phyloP scores from a whole-genome alignment of 345 rosid genomes.

The Citrus reticulata region DNA sequence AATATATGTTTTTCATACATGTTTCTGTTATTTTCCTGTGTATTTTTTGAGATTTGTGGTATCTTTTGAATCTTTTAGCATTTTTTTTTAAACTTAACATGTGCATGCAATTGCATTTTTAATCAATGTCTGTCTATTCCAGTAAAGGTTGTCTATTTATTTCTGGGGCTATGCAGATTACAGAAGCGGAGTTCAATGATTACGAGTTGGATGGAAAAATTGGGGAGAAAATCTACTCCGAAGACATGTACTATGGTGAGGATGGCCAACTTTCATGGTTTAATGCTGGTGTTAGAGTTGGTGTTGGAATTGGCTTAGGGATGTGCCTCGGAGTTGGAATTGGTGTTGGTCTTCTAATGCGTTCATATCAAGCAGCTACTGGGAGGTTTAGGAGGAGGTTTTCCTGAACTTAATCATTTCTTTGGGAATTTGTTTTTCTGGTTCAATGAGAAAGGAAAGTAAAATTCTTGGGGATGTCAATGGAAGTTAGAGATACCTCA shows the following conservation, averaged over 20 bases:
- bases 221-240: constrained; percentile 43
- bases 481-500: not conserved
- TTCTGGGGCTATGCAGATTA: constrained; percentile 34
- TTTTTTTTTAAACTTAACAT: not conserved
- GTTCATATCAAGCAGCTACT: constrained; percentile 92
- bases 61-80: not conserved
- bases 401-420: constrained; percentile 31
- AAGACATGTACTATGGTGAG: constrained; percentile 67
- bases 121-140: not conserved
- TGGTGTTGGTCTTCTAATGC: constrained; percentile 94
- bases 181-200: constrained; percentile 46
- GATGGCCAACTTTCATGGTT: constrained; percentile 93
- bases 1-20: not conserved
- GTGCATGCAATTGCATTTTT: not conserved
- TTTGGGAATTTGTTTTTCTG: not conserved
- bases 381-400: constrained; percentile 88
- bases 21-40: not conserved
- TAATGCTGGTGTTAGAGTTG: constrained; percentile 93
- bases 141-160: not conserved
- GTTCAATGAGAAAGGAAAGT: not conserved
- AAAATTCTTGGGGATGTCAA: not conserved
- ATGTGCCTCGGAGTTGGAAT: constrained; percentile 89
- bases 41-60: not conserved
- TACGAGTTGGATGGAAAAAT: constrained; percentile 55
- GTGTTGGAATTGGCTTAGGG: constrained; percentile 94